Evolutionary conservation across 805 yeast species (phyloP), one percentile per base, ranked within the genome.

Genomic region (Sugiyamaella valdiviana): DNA sequence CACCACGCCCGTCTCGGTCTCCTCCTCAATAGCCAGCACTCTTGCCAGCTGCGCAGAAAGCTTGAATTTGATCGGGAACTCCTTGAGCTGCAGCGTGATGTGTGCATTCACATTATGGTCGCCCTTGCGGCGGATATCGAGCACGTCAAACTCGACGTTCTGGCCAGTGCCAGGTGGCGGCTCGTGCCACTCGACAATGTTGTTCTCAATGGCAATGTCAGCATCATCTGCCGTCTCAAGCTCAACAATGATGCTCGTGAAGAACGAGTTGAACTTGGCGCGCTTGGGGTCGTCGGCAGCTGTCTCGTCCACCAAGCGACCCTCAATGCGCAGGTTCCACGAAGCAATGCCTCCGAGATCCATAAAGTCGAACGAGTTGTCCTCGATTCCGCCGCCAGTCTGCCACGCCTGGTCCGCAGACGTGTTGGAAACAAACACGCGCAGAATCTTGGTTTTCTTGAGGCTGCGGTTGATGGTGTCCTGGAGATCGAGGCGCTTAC

Each of bases 371-470:
- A 60, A 62, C 21, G 64, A 50, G 20, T 55, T 57, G 37, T 51
- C 59, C 38, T 63, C 66, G 6, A 63, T 48, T 73, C 78, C 55
- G 15, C 39, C 39, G 10, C n/a, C 26, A 53, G 55, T 51, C 63
- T 85, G 91, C 98, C 98, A 93, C 39, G 91, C 86, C 68, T 91
- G 98, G 63, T 86, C 85, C 52, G 82, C 85, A 24, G 84, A 72
- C 3, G 87, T 83, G 62, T 86, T 88, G 59, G 90, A 88, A 16
- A 93, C 73, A 61, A 82, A 91, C 15, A 93, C 77, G 49, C 98
- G 78, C 57, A 93, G 73, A 12, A 75, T 73, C 46, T 84, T 82
- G 35, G 79, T 79, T 53, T 50, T 70, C 54, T 63, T 72, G 69
- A 59, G 70, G 63, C 67, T 74, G 56, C 69, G 74, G 48, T 73